These are phyloP conservation scores for Lavandula angustifolia DNA, from an alignment of 257 asterid species.

Conservation along the genomic window DNA sequence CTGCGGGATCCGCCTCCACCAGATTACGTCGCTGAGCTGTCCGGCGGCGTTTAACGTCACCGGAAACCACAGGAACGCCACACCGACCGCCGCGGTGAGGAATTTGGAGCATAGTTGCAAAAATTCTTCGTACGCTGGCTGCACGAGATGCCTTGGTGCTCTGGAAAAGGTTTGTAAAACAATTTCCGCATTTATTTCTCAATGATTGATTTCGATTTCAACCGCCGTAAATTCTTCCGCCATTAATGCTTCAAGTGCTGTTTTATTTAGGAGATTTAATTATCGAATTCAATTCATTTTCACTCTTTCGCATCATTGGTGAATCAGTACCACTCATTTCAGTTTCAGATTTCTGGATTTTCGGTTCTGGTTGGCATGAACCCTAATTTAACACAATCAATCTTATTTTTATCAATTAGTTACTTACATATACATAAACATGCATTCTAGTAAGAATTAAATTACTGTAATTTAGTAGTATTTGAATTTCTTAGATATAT, in stretches of 20 bases:
- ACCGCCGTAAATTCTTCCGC: slow-evolving; percentile 23
- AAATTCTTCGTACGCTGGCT: slow-evolving; percentile 81
- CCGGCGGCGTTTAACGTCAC: slow-evolving; percentile 81
- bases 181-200: slow-evolving; percentile 36
- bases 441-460: too few relatives aligned
- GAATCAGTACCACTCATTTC: neutral
- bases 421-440: too few relatives aligned
- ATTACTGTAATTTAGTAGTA: too few relatives aligned
- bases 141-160: slow-evolving; percentile 86
- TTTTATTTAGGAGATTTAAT: too few relatives aligned
- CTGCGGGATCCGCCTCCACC: slow-evolving; percentile 92
- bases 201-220: slow-evolving; percentile 29
- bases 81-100: slow-evolving; percentile 85
- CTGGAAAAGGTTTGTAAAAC: slow-evolving; percentile 64
- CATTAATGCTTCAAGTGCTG: neutral
- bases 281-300: neutral
- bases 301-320: too few relatives aligned
- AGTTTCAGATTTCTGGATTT: neutral
- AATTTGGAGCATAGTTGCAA: slow-evolving; percentile 74
- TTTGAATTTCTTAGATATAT: too few relatives aligned
- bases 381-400: too few relatives aligned
- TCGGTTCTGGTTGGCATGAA: too few relatives aligned
- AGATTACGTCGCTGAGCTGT: slow-evolving; percentile 71
- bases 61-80: slow-evolving; percentile 51
- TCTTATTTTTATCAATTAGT: too few relatives aligned